Evolutionary conservation across 2,329 filamentous ascomycete species (phyloP).

Genomic region (Westerdykella ornata): DNA sequence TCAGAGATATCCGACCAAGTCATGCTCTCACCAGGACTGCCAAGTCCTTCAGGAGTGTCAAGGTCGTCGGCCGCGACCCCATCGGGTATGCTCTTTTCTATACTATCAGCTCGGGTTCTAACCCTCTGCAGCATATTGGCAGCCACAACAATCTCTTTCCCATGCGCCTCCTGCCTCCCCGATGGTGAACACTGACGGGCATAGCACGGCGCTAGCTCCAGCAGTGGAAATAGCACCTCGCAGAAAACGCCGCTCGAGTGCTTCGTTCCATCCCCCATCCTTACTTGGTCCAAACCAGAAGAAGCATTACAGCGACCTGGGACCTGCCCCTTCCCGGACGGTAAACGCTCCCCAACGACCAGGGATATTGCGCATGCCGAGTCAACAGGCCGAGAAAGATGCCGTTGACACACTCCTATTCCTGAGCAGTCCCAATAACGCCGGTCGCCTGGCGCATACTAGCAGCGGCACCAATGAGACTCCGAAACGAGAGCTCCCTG

Average conservation of each 20-base stretch:
- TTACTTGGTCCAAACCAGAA: constrained; percentile 22
- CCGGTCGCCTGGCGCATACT: constrained; percentile 33
- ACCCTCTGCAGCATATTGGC: constrained; percentile 23
- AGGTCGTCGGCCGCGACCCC: constrained; percentile 20
- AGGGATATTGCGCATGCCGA: constrained; percentile 59
- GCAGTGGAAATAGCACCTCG: constrained; percentile 28
- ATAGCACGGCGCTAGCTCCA: constrained; percentile 25
- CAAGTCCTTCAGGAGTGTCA: constrained; percentile 20
- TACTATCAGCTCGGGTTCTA: constrained; percentile 1
- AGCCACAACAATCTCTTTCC: constrained; percentile 18
- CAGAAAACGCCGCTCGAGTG: constrained; percentile 33
- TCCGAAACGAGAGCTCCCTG: constrained; percentile 21
- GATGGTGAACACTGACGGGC: constrained; percentile 21
- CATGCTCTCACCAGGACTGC: constrained; percentile 27
- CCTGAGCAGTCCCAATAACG: constrained; percentile 73
- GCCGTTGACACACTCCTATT: constrained; percentile 74
- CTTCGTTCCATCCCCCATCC: constrained; percentile 28
- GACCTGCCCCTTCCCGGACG: constrained; percentile 19
- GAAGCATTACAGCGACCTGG: constrained; percentile 30
- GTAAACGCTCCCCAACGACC: constrained; percentile 34
- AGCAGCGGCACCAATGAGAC: constrained; percentile 24
- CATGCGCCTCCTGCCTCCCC: constrained; percentile 24
- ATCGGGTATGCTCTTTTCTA: constrained; percentile 13
- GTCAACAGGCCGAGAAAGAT: constrained; percentile 68
- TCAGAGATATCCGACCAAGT: constrained; percentile 34